Percentiles rank a stretch among this genome's conserved stretches.
Conservation (phyloP, 352 stramenopile genomes). For the Phytophthora cajani region DNA sequence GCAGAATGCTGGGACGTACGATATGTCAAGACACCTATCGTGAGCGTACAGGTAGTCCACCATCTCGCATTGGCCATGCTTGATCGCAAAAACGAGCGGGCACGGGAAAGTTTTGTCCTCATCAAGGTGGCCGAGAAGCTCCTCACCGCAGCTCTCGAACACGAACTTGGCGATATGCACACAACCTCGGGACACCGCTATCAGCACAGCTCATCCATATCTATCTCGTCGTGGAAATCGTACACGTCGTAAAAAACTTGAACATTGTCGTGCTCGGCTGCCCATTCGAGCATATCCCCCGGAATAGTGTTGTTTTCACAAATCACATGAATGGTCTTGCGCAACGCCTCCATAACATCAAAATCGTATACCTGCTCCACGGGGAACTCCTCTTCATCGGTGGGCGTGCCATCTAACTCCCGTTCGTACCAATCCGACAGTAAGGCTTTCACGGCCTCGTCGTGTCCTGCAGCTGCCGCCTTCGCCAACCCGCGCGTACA, state of each 20-base stretch:
- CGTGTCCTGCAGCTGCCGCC: not conserved
- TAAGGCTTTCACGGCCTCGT: not conserved
- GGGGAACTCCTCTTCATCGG: not conserved
- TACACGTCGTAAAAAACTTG: not conserved
- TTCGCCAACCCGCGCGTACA: not conserved
- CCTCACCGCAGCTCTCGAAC: not conserved
- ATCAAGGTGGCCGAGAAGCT: not conserved
- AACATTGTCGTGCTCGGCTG: not conserved
- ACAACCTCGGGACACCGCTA: not conserved
- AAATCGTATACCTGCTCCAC: not conserved
- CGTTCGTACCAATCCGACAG: not conserved
- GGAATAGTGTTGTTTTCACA: not conserved
- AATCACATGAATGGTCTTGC: not conserved
- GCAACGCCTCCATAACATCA: not conserved
- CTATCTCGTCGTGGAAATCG: not conserved
- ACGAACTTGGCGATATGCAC: not conserved
- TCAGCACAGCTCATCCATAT: not conserved
- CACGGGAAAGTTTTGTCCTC: not conserved
- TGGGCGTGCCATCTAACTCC: not conserved
- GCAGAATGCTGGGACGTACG: not conserved
- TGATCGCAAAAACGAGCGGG: not conserved
- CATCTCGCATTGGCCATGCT: not conserved
- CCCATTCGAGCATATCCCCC: not conserved
- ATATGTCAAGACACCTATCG: not conserved
- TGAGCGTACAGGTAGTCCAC: not conserved